These are phyloP conservation scores for Ilex paraguariensis DNA, from an alignment of 305 asterid species.

Conservation along the genomic window DNA sequence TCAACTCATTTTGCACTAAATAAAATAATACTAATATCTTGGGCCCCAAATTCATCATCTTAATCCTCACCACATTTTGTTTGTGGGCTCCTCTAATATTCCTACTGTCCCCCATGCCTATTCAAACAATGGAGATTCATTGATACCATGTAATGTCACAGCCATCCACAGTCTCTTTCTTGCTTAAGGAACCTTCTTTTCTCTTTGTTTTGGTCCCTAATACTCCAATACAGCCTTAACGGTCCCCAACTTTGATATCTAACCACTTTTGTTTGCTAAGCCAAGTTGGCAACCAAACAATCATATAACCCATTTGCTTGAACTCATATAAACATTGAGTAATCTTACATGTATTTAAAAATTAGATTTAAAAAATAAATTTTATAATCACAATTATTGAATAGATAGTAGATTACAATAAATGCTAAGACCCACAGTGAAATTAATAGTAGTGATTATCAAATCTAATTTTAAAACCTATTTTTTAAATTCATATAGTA, in stretches of 20 bases:
- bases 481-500: too few relatives aligned
- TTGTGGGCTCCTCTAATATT: neutral
- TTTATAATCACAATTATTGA: too few relatives aligned
- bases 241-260: conserved; percentile 8
- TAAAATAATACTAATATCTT: neutral
- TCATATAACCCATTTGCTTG: too few relatives aligned
- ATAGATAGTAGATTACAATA: too few relatives aligned
- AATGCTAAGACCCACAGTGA: too few relatives aligned
- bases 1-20: conserved; percentile 5
- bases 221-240: conserved; percentile 4
- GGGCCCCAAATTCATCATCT: conserved; percentile 7
- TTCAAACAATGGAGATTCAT: neutral
- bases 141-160: neutral
- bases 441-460: too few relatives aligned
- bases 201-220: neutral
- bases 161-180: neutral
- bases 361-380: too few relatives aligned
- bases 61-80: neutral
- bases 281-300: neutral
- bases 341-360: too few relatives aligned
- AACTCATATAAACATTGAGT: too few relatives aligned
- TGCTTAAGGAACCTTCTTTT: too few relatives aligned
- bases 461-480: too few relatives aligned
- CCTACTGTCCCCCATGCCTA: conserved; percentile 6
- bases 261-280: neutral